Evolutionary conservation across 139 green algal genomes (phyloP).

Genomic region (Tetraselmis chui): DNA sequence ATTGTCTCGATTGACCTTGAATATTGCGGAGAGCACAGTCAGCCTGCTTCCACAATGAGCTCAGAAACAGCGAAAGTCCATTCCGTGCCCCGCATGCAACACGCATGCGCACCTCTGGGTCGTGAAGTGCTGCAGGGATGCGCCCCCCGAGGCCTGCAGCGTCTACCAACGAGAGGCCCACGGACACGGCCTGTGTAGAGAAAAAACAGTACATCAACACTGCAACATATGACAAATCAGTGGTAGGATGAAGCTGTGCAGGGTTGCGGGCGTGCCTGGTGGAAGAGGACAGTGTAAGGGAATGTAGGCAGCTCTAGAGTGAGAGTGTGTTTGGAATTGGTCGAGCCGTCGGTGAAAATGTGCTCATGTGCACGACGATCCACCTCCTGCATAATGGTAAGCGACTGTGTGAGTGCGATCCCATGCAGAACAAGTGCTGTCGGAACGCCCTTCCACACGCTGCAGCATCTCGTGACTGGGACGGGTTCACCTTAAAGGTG

Average conservation of each 20-base stretch:
- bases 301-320: constrained; percentile 71
- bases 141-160: neutral
- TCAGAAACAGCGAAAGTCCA: neutral
- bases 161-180: neutral
- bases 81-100: too few species aligned
- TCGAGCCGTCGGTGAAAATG: too few species aligned
- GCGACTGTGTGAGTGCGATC: neutral
- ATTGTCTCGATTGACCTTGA: constrained; percentile 74
- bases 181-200: neutral
- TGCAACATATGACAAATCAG: too few species aligned
- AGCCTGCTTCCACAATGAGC: too few species aligned
- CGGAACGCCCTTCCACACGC: too few species aligned
- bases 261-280: constrained; percentile 27
- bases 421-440: too few species aligned
- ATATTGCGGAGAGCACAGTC: too few species aligned
- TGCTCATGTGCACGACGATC: neutral
- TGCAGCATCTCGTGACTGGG: too few species aligned
- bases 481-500: constrained; percentile 29
- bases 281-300: constrained; percentile 78
- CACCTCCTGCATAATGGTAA: neutral
- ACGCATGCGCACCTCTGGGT: constrained; percentile 61
- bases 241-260: too few species aligned
- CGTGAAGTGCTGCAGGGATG: constrained; percentile 26
- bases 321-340: too few species aligned
- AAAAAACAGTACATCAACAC: too few species aligned